These are phyloP conservation scores for Saururus chinensis DNA, from an alignment of 164 flowering plant genomes.

Conservation along the genomic window DNA sequence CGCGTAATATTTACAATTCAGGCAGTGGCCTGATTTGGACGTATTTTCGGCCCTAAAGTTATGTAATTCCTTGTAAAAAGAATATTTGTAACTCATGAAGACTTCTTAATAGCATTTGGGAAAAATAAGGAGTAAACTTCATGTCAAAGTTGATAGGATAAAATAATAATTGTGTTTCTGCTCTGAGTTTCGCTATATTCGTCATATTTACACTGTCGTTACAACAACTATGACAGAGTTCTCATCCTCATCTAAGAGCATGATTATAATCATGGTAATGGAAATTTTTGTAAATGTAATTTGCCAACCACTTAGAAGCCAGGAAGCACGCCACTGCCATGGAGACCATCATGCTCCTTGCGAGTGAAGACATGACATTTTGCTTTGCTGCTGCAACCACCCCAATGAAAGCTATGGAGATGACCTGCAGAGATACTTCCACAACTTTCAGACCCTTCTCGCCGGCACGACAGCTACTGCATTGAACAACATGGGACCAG, in stretches of 20 bases:
- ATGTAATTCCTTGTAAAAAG: no score
- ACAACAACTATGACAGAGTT: not conserved
- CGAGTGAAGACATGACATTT: slow-evolving; percentile 21
- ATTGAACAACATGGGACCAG: slow-evolving; percentile 79
- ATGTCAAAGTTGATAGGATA: no score
- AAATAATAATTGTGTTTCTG: no score
- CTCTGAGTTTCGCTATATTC: no score
- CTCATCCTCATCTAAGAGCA: slow-evolving; percentile 6
- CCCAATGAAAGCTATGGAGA: slow-evolving; percentile 46
- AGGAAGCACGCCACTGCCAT: slow-evolving; percentile 10
- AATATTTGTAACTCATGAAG: no score
- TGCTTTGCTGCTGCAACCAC: slow-evolving; percentile 49
- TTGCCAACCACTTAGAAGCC: slow-evolving; percentile 65
- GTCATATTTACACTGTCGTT: no score
- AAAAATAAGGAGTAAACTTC: no score
- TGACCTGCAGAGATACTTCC: slow-evolving; percentile 47
- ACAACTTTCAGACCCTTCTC: slow-evolving; percentile 42
- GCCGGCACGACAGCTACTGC: slow-evolving; percentile 68
- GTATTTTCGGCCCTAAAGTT: no score
- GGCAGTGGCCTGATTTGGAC: no score
- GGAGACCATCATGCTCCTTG: slow-evolving; percentile 29
- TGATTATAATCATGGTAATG: slow-evolving; percentile 69
- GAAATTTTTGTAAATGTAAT: slow-evolving; percentile 59
- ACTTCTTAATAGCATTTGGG: no score
- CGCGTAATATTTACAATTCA: no score